phyloP scores from a whole-genome alignment of 768 basidiomycete genomes.

The Tylopilus felleus region DNA sequence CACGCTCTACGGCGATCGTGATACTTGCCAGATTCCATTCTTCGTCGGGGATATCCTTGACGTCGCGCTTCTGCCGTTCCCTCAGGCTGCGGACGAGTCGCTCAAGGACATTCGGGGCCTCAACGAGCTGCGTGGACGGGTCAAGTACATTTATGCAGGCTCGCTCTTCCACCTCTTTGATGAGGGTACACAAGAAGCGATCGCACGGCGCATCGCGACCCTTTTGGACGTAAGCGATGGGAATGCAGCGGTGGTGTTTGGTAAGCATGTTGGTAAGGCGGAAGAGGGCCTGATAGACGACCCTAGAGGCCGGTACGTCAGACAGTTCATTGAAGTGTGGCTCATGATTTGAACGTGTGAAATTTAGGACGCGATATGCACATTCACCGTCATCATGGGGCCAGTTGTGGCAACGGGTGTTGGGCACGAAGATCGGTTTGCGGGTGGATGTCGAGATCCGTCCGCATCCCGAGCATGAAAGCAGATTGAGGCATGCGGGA shows the following conservation, averaged over 20 bases:
- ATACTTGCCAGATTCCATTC: neutral
- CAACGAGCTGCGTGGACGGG: neutral
- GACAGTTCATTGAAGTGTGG: too few relatives aligned
- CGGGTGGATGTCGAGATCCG: too few relatives aligned
- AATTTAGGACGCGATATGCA: neutral
- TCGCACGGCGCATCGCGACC: too few relatives aligned
- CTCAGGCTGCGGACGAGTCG: neutral
- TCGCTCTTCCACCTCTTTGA: neutral
- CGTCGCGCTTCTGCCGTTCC: neutral
- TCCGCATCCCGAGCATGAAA: too few relatives aligned
- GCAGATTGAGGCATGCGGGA: too few relatives aligned
- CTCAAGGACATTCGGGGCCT: neutral
- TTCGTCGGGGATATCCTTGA: neutral
- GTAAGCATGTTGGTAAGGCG: neutral
- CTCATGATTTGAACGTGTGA: too few relatives aligned
- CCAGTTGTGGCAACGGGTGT: neutral
- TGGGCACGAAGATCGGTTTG: neutral
- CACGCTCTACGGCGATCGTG: neutral
- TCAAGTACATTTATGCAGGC: neutral
- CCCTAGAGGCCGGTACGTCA: neutral
- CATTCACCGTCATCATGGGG: conserved; percentile 8
- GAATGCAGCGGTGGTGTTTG: neutral
- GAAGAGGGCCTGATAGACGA: neutral
- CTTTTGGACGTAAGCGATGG: too few relatives aligned
- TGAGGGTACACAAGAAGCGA: too few relatives aligned